Percentiles rank a stretch among this genome's conserved stretches.
These are phyloP conservation scores for Macadamia tetraphylla DNA, from an alignment of 164 flowering plant genomes.

Conservation along the genomic window DNA sequence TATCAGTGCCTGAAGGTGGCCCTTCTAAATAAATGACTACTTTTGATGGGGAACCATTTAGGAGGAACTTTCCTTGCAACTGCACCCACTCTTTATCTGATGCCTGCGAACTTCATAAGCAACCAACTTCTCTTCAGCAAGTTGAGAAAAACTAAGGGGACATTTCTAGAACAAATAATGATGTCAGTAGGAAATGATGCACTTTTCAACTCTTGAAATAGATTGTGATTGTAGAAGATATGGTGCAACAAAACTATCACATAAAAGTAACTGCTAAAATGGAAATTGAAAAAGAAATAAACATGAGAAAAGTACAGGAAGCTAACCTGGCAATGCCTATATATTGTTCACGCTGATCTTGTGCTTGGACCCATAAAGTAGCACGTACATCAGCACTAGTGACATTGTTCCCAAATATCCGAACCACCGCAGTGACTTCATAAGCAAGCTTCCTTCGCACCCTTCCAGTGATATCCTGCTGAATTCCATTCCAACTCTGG, in stretches of 20 bases:
- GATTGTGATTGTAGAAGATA: background rate
- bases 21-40: constrained; percentile 83
- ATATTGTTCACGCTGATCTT: constrained; percentile 19
- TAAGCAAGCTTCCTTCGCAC: too few relatives aligned
- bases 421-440: too few relatives aligned
- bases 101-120: constrained; percentile 44
- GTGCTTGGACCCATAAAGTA: constrained; percentile 77
- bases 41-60: constrained; percentile 62
- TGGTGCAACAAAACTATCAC: background rate
- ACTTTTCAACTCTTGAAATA: background rate
- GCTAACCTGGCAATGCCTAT: constrained; percentile 52
- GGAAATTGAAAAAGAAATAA: background rate
- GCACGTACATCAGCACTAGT: constrained; percentile 45
- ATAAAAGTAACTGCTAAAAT: too few relatives aligned
- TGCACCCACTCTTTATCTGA: constrained; percentile 65
- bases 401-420: constrained; percentile 60
- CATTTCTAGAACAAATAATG: background rate
- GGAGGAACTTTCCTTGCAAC: constrained; percentile 80
- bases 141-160: background rate
- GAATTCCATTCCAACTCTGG: constrained; percentile 80
- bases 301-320: background rate
- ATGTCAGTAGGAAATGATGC: background rate
- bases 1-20: constrained; percentile 90
- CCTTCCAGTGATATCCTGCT: constrained; percentile 85
- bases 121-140: constrained; percentile 6